Evolutionary conservation across 169 alveolate species (phyloP).

Genomic region (Ichthyophthirius multifiliis): DNA sequence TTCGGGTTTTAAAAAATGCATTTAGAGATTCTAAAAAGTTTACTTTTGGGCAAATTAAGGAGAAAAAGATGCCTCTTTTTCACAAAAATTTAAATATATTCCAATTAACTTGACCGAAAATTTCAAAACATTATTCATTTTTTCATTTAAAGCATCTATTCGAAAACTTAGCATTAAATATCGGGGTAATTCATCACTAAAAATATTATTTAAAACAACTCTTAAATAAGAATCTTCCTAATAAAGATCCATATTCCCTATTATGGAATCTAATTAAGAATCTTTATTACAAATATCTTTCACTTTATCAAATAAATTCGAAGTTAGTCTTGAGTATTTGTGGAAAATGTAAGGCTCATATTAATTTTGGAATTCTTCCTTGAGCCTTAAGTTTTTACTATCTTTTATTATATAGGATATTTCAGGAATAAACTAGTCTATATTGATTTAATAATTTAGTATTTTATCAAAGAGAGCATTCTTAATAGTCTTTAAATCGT

Average conservation of each 20-base stretch:
- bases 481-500: constrained; percentile 1
- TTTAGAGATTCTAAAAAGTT: background rate
- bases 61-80: background rate
- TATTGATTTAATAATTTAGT: constrained; percentile 2
- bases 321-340: background rate
- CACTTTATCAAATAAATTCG: background rate
- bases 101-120: background rate
- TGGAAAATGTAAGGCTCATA: constrained; percentile 10
- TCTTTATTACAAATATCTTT: background rate
- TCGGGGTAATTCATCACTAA: constrained; percentile 16
- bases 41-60: too few relatives aligned
- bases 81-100: background rate
- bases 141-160: background rate
- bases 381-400: background rate
- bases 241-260: background rate
- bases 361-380: background rate
- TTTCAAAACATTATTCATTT: background rate
- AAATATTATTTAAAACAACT: background rate
- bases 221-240: background rate
- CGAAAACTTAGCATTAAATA: constrained; percentile 12
- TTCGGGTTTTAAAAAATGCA: constrained; percentile 9
- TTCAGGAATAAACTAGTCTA: constrained; percentile 3
- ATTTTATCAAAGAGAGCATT: constrained; percentile 11
- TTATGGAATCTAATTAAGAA: background rate
- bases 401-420: background rate